phyloP scores from a whole-genome alignment of 331 rosid species.

The Erythrophleum ivorense region DNA sequence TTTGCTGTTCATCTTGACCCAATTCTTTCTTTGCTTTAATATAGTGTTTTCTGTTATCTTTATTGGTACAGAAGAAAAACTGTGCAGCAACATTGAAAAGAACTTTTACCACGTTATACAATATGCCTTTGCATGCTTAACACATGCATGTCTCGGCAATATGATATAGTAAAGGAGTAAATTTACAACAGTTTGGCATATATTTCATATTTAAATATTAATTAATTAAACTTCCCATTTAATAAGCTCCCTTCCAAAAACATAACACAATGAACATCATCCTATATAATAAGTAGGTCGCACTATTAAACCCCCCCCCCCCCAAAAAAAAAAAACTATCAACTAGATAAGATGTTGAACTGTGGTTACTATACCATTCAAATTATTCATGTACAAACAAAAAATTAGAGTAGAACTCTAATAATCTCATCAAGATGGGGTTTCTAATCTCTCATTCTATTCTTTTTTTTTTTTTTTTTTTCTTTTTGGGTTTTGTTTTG shows the following conservation, averaged over 20 bases:
- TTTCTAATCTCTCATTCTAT: neutral
- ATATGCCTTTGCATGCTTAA: neutral
- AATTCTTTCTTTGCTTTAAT: constrained; percentile 17
- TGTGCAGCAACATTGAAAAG: too few relatives aligned
- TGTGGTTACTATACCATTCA: too few relatives aligned
- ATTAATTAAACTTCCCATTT: too few relatives aligned
- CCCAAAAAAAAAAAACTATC: neutral
- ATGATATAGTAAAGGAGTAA: too few relatives aligned
- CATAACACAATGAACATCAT: neutral
- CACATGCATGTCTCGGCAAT: neutral
- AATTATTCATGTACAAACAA: neutral
- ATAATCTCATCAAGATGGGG: neutral
- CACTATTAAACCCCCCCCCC: neutral
- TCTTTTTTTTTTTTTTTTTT: too few relatives aligned
- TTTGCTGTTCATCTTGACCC: constrained; percentile 8
- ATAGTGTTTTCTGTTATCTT: neutral
- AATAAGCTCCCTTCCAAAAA: neutral
- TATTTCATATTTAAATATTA: too few relatives aligned
- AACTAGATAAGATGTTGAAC: neutral
- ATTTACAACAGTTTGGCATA: too few relatives aligned
- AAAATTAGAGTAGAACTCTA: neutral
- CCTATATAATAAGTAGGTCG: neutral
- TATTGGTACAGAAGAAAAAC: neutral
- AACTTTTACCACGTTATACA: neutral
- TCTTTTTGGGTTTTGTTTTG: neutral